phyloP scores from a whole-genome alignment of 2,329 filamentous ascomycete species.

The Neonectria neomacrospora region DNA sequence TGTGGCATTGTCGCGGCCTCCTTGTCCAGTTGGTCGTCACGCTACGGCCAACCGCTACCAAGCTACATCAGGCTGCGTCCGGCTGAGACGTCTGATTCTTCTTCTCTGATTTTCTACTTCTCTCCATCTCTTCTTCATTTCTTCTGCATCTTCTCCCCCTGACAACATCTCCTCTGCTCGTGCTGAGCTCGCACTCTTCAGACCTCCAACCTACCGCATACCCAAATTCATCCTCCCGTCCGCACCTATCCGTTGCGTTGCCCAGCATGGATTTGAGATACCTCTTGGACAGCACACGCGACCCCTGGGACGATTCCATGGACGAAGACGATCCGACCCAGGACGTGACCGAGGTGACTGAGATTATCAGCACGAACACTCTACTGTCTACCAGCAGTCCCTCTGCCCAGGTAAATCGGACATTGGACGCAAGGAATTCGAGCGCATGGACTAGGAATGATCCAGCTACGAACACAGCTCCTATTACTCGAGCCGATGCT shows the following conservation, averaged over 20 bases:
- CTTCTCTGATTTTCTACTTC: neutral
- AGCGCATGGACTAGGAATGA: neutral
- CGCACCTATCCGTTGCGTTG: neutral
- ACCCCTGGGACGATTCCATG: constrained; percentile 6
- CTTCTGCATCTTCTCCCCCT: neutral
- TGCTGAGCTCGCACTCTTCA: neutral
- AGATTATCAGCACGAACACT: neutral
- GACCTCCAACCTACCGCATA: neutral
- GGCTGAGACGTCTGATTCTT: neutral
- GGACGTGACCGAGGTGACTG: neutral
- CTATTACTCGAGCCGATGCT: neutral
- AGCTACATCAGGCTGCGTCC: constrained; percentile 4
- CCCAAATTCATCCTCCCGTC: neutral
- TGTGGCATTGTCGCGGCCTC: neutral
- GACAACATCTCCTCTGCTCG: neutral
- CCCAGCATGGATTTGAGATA: constrained; percentile 17
- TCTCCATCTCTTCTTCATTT: neutral
- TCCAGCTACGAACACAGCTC: neutral
- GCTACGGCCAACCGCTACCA: neutral
- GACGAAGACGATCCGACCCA: neutral
- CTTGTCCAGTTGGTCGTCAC: neutral
- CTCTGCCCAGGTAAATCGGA: neutral
- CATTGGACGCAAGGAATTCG: neutral
- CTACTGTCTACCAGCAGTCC: neutral
- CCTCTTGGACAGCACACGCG: constrained; percentile 10